Evolutionary conservation across 225 moss, liverwort and hornwort genomes (phyloP).

Genomic region (Climacium dendroides): DNA sequence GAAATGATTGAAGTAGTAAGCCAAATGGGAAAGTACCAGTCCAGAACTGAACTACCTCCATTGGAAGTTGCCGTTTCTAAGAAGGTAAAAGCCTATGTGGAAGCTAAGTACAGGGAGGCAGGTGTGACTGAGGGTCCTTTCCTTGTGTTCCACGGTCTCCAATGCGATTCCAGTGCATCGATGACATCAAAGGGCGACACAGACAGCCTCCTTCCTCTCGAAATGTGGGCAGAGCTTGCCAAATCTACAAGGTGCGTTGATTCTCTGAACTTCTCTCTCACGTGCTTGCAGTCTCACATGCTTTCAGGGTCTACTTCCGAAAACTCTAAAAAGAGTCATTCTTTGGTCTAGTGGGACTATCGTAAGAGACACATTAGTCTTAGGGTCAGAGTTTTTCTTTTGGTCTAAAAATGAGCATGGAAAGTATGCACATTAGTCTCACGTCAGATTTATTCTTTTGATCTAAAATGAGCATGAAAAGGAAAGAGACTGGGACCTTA

Average conservation of each 20-base stretch:
- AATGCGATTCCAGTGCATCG: slow-evolving; percentile 61
- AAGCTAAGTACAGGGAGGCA: slow-evolving; percentile 49
- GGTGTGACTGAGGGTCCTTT: slow-evolving; percentile 52
- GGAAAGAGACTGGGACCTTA: background rate
- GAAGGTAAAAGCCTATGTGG: slow-evolving; percentile 50
- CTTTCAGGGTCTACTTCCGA: background rate
- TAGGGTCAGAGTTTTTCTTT: background rate
- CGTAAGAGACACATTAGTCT: too few relatives aligned
- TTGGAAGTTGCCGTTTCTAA: slow-evolving; percentile 59
- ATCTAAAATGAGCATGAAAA: background rate
- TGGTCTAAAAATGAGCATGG: background rate
- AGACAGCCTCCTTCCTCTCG: slow-evolving; percentile 70
- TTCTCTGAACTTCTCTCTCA: background rate
- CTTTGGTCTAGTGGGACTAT: background rate
- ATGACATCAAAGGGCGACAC: slow-evolving; percentile 80
- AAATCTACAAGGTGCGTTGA: slow-evolving; percentile 34
- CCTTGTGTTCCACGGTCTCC: slow-evolving; percentile 77
- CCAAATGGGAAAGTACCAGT: slow-evolving; percentile 33
- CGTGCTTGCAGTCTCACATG: background rate
- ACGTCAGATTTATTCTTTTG: background rate
- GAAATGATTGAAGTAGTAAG: slow-evolving; percentile 52
- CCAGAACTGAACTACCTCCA: slow-evolving; percentile 37
- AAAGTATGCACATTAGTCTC: too few relatives aligned
- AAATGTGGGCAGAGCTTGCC: slow-evolving; percentile 54
- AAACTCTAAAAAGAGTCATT: background rate